A percentile compares a stretch with the other conserved stretches of the same genome.
Evolutionary conservation across 2,329 filamentous ascomycete genomes (phyloP).

Genomic region (Orbilia brochopaga): DNA sequence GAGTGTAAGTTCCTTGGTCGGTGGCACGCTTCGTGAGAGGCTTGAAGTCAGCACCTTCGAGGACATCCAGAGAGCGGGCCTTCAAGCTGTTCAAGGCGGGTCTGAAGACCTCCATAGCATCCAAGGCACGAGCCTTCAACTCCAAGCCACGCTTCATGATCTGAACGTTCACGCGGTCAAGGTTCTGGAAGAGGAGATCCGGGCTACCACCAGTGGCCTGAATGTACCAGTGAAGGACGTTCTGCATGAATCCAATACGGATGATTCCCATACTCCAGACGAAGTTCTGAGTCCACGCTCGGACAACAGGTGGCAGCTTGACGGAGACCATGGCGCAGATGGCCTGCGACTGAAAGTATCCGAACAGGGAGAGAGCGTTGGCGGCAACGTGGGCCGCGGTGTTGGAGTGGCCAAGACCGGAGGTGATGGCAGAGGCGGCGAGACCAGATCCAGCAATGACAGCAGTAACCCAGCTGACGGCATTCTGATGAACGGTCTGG

Average conservation of each 20-base stretch:
- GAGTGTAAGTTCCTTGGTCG: slow-evolving; percentile 42
- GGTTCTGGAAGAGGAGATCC: slow-evolving; percentile 75
- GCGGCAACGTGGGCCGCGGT: slow-evolving; percentile 92
- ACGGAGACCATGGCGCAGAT: slow-evolving; percentile 86
- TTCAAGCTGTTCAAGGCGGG: slow-evolving; percentile 7
- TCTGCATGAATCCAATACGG: slow-evolving; percentile 81
- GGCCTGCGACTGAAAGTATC: slow-evolving; percentile 92
- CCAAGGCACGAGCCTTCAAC: slow-evolving; percentile 51
- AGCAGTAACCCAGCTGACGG: slow-evolving; percentile 87
- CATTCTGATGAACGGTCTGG: slow-evolving; percentile 86
- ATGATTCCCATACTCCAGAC: slow-evolving; percentile 99
- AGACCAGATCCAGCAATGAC: slow-evolving; percentile 84
- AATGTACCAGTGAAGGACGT: slow-evolving; percentile 93
- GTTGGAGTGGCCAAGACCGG: slow-evolving; percentile 88
- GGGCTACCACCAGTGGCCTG: slow-evolving; percentile 87
- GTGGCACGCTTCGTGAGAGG: slow-evolving; percentile 27
- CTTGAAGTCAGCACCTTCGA: not conserved
- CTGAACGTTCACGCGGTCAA: slow-evolving; percentile 79
- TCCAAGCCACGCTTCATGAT: slow-evolving; percentile 70
- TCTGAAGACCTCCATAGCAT: slow-evolving; percentile 62
- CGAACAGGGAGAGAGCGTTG: slow-evolving; percentile 90
- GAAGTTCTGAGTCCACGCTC: slow-evolving; percentile 95
- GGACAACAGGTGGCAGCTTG: slow-evolving; percentile 81
- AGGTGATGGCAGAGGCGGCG: slow-evolving; percentile 83
- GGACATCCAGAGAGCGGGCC: too few species aligned